These are phyloP conservation scores for Apiospora koreana DNA, from an alignment of 2,329 filamentous ascomycete species.

Conservation along the genomic window DNA sequence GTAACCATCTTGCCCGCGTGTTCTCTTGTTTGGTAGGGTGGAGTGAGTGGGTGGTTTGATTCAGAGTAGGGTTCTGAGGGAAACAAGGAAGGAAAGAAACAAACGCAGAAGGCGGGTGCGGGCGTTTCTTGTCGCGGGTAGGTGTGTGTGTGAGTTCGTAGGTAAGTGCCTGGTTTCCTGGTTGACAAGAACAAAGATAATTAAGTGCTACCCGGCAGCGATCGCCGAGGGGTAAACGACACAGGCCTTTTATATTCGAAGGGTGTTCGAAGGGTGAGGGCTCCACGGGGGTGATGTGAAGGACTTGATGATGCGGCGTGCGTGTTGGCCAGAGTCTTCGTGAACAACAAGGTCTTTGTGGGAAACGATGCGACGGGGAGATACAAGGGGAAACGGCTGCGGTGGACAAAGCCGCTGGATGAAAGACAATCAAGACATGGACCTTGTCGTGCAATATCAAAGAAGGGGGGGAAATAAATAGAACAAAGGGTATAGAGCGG, in stretches of 20 bases:
- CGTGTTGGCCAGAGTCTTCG: not conserved
- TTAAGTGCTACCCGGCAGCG: not conserved
- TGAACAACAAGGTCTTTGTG: slow-evolving; percentile 5
- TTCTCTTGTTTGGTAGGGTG: not conserved
- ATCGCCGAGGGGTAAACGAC: not conserved
- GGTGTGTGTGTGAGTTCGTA: not conserved
- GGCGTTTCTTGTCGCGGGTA: not conserved
- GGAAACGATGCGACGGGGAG: not conserved
- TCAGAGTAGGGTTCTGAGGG: not conserved
- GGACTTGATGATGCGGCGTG: not conserved
- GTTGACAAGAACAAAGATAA: not conserved
- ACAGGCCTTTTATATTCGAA: not conserved
- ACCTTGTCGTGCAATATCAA: not conserved
- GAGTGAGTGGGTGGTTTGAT: not conserved
- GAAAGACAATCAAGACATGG: slow-evolving; percentile 4
- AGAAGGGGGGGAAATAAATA: not conserved
- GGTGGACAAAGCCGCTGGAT: not conserved
- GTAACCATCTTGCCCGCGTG: not conserved
- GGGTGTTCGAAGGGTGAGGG: not conserved
- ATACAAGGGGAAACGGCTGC: not conserved
- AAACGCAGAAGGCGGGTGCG: too few relatives aligned
- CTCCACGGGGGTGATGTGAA: not conserved
- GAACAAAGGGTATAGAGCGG: not conserved
- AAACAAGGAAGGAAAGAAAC: not conserved
- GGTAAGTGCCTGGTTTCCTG: not conserved